A percentile compares a stretch with the other conserved stretches of the same genome.
These are phyloP conservation scores for Neurospora crassa DNA, from an alignment of 2,329 filamentous ascomycete genomes.

Conservation along the genomic window DNA sequence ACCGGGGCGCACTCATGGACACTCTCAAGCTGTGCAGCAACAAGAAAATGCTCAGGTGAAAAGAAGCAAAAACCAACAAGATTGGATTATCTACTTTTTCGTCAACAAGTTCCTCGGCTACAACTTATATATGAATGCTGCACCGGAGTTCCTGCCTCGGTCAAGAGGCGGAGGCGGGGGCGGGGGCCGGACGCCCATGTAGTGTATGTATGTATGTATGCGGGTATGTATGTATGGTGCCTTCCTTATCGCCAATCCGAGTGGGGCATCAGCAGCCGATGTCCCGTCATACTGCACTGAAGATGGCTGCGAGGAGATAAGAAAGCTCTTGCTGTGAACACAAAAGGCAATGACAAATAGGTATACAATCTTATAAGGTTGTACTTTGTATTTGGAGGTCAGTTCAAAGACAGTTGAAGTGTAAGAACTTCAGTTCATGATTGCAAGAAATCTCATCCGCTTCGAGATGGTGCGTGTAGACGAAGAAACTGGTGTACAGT, in stretches of 20 bases:
- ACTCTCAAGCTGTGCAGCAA: not conserved
- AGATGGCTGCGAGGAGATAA: conserved; percentile 4
- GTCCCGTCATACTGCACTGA: not conserved
- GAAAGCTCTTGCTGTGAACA: not conserved
- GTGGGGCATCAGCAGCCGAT: not conserved
- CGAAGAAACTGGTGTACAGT: not conserved
- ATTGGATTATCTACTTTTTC: not conserved
- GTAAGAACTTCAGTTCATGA: not conserved
- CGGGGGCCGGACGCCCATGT: not conserved
- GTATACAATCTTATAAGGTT: not conserved
- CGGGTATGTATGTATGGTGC: not conserved
- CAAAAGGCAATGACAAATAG: not conserved
- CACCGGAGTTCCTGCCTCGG: not conserved
- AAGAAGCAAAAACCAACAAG: not conserved
- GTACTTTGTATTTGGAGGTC: not conserved
- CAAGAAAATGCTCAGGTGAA: not conserved
- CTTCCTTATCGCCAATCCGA: not conserved
- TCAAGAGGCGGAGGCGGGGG: not conserved
- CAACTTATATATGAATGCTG: not conserved
- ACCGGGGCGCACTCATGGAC: not conserved
- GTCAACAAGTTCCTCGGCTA: not conserved
- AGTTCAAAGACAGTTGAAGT: not conserved
- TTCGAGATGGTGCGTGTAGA: not conserved
- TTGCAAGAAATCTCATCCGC: not conserved
- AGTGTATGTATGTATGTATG: too few relatives aligned